Base-by-base conservation (phyloP, 768 basidiomycete genomes). In the Tremella fuciformis region DNA sequence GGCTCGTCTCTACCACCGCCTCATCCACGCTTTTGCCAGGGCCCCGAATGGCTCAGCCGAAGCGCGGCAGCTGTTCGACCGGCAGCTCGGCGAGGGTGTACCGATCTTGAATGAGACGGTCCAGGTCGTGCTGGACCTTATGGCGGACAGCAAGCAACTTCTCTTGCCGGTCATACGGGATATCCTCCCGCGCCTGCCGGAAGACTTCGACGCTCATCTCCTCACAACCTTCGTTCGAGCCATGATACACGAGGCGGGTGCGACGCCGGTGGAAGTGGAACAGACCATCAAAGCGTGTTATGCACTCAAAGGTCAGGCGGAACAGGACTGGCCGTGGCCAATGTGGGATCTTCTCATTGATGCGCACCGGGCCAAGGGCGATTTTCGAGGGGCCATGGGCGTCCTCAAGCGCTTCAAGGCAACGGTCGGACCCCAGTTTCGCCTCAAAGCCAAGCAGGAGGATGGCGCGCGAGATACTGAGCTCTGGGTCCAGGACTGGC, bases 311-410 rank as follows among this genome's bases (percentile, higher is more conserved):
- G 29, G 21, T 6, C 22, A 34, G 22, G 21, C 8, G 21, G 56
- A 54, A 44, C 24, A 53, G 19, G 37, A 57, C 8, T 69, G 67
- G 67, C 55, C 62, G 4, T 61, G 51, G 60, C 56, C 58, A 18
- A 29, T 69, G 13, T 69, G 64, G 62, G 64, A 65, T 50, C 41
- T 69, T 37, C 13, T 64, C 8, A 22, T 69, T 8, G 39, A 38
- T 13, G 50, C 64, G 4, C 29, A 64, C 26, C 42, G 50, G 13
- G 39, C 57, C 16, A n/a, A 38, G 29, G 41, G 50, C 11, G 56
- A 69, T 13, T 49, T 64, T 13, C 50, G 60, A 25, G 53, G 48
- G 19, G 59, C 56, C 16, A 38, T 69, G 11, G 47, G 39, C 7
- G 8, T 59, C 1, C 38, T 69, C 19, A 47, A 24, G 13, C 41